A percentile compares a stretch with the other conserved stretches of the same genome.
phyloP scores from a whole-genome alignment of 352 stramenopile species.

The Phytopythium helicoides region DNA sequence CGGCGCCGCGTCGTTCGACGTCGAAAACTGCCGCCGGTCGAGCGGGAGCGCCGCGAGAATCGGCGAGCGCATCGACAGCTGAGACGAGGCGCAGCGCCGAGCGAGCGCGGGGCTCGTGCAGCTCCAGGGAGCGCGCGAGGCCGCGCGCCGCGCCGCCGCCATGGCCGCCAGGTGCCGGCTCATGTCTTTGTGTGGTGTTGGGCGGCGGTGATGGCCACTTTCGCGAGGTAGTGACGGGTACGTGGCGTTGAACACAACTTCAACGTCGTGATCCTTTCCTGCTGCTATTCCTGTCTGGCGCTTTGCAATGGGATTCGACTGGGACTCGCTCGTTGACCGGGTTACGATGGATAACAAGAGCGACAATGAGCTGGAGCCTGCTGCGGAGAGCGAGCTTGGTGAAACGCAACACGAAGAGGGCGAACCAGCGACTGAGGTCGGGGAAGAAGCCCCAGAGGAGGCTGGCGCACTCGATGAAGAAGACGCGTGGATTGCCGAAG shows the following conservation, averaged over 20 bases:
- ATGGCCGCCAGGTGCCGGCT: constrained; percentile 5
- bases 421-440: not conserved
- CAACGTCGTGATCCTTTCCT: not conserved
- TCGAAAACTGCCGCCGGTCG: constrained; percentile 33
- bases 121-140: not conserved
- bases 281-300: not conserved
- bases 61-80: constrained; percentile 2
- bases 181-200: constrained; percentile 2
- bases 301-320: too few relatives aligned
- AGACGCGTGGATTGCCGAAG: constrained; percentile 8
- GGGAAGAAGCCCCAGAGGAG: not conserved
- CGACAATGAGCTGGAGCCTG: not conserved
- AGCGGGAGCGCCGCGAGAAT: constrained; percentile 12
- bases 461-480: not conserved
- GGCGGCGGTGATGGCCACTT: not conserved
- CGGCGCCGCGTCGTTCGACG: constrained; percentile 13
- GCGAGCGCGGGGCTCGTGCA: not conserved
- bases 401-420: not conserved
- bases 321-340: not conserved
- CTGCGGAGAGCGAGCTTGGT: not conserved
- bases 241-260: not conserved
- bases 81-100: not conserved
- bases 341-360: not conserved
- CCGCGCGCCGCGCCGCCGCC: constrained; percentile 2
- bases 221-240: constrained; percentile 3